These are phyloP conservation scores for Cladobotryum mycophilum DNA, from an alignment of 2,329 filamentous ascomycete genomes.

Conservation along the genomic window DNA sequence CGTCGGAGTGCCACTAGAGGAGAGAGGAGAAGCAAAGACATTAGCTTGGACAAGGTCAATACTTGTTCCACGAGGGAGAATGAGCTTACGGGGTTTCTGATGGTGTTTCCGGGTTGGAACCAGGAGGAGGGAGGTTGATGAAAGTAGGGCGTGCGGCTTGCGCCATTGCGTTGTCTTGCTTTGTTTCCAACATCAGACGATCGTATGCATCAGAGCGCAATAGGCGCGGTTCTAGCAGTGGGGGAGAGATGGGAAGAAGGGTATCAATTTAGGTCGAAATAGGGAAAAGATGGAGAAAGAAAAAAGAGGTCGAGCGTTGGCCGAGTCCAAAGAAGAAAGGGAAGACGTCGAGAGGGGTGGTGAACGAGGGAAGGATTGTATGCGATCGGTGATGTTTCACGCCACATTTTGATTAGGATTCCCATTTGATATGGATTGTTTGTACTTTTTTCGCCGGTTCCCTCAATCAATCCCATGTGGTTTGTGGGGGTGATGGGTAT, in stretches of 20 bases:
- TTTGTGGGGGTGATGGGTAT: not conserved
- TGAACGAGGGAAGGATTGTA: not conserved
- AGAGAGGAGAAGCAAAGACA: conserved; percentile 6
- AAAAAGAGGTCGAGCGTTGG: too few species aligned
- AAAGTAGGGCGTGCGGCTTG: conserved; percentile 54
- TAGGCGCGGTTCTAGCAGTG: not conserved
- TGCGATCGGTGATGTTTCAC: conserved; percentile 8
- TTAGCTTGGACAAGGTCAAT: not conserved
- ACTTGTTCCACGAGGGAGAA: conserved; percentile 15
- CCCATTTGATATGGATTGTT: not conserved
- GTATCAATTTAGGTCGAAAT: too few species aligned
- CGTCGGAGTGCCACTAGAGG: conserved; percentile 76
- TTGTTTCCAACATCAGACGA: too few species aligned
- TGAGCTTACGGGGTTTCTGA: conserved; percentile 76
- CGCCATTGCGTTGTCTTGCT: conserved; percentile 25
- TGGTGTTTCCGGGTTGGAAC: conserved; percentile 77
- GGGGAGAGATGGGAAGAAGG: too few species aligned
- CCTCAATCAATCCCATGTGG: not conserved
- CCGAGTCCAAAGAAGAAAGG: not conserved
- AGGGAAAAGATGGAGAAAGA: too few species aligned
- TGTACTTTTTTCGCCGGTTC: not conserved
- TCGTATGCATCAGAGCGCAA: not conserved
- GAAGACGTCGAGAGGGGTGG: not conserved
- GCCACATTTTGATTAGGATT: not conserved
- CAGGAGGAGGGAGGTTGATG: conserved; percentile 77